Base-by-base conservation (phyloP, 345 rosid species). In the Salix caprea region DNA sequence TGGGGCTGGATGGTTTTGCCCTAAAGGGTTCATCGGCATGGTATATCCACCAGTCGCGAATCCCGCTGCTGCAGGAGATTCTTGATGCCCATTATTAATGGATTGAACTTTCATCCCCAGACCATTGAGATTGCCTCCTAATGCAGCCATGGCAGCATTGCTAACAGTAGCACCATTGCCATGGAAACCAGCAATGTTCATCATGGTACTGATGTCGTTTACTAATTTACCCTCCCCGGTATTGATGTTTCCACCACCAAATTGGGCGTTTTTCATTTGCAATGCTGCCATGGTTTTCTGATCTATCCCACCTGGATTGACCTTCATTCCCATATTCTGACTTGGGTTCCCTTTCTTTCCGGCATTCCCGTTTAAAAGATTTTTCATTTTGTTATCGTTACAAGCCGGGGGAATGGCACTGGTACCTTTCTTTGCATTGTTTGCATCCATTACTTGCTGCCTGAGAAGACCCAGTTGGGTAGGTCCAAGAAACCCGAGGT, bases 331-430 rank as follows among this genome's bases (percentile, higher is more conserved):
- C 77, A 69, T 39, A 73, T 58, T 86, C 83, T 86, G 94, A 84
- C 81, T 90, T 39, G 83, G 86, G 80, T 80, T 89, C 56, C 86
- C 90, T 78, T 87, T 90, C 78, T 87, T 90, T 3, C 83, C 81
- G 24, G 71, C 82, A 83, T 87, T 87, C 64, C 68, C 82, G 58
- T 79, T 87, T 42, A 77, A 77, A 52, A 67, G 69, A 74, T 78
- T 82, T 76, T 75, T 81, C 89, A 83, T 83, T 34, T 78, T 86
- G 8, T 64, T 77, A 21, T 74, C 81, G 67, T 76, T 74, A 19
- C 75, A 21, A 21, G 71, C 71, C 12, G 76, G 75, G 13, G 78
- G 54, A 65, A 61, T 24, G 74, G 74, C 67, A 58, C 82, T 91
- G 39, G 21, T 73, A 76, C 76, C 78, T 72, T 88, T 90, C 85